A percentile compares a stretch with the other conserved stretches of the same genome.
phyloP scores from a whole-genome alignment of 306 rosid species.

The Inga leiocalycina region DNA sequence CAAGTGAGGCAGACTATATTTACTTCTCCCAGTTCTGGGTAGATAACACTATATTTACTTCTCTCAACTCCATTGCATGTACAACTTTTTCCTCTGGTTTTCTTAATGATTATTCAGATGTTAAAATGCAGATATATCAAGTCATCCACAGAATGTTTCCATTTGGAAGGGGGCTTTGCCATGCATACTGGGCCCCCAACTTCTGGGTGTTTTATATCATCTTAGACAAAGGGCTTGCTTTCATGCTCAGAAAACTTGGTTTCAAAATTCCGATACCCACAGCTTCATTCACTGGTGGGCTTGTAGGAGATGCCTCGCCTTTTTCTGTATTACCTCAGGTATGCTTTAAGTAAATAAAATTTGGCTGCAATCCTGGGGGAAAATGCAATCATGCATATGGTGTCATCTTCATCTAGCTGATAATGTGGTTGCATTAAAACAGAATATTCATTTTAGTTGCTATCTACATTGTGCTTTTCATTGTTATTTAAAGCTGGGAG shows the following conservation, averaged over 20 bases:
- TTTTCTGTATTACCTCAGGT: slow-evolving; percentile 85
- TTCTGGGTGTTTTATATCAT: slow-evolving; percentile 91
- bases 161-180: slow-evolving; percentile 98
- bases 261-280: slow-evolving; percentile 56
- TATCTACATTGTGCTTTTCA: slow-evolving; percentile 3
- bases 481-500: neutral
- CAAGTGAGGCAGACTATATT: slow-evolving; percentile 3
- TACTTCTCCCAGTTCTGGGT: neutral
- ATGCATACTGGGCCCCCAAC: slow-evolving; percentile 98
- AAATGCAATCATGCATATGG: neutral
- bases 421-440: slow-evolving; percentile 11
- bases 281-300: slow-evolving; percentile 87
- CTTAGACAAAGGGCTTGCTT: slow-evolving; percentile 77
- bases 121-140: slow-evolving; percentile 73
- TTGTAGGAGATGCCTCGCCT: slow-evolving; percentile 84
- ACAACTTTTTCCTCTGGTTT: slow-evolving; percentile 18
- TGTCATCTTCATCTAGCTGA: slow-evolving; percentile 22
- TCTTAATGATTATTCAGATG: slow-evolving; percentile 30
- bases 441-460: slow-evolving; percentile 20
- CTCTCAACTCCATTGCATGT: neutral
- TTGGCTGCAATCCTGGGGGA: neutral
- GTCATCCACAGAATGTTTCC: slow-evolving; percentile 80
- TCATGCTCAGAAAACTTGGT: slow-evolving; percentile 72
- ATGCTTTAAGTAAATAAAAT: slow-evolving; percentile 24
- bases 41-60: slow-evolving; percentile 4